Evolutionary conservation across 768 basidiomycete species (phyloP), one percentile per base, ranked within the genome.

Genomic region (Termitomyces sp.): DNA sequence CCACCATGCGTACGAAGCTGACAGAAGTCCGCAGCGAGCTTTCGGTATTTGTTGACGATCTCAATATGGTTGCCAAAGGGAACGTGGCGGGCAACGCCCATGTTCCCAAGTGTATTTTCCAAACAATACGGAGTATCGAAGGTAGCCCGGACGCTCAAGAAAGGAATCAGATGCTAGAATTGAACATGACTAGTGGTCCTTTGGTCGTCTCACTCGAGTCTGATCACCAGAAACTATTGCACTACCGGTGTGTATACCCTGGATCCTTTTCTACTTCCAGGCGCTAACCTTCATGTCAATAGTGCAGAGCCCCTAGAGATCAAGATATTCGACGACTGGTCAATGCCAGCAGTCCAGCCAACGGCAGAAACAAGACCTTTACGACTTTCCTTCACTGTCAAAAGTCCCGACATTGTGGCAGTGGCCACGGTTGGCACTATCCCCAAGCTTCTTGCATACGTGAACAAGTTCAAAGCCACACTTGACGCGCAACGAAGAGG

Each of bases 271-370:
- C 20, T 45, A 13, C 52, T 4, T 22, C 22, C 58, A 33, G 41
- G 51, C 24, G 32, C 59, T 22, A 46, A 57, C 22, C 53, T 24
- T 24, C 50, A 32, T 54, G 32, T 59, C 59, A 52, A 24, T 59
- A 92, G 91, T 24, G 87, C 90, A 30, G 88, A 93, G 65, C 93
- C 93, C 1, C 70, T 94, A 35, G 76, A 82, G 62, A 78, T 93
- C 48, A 81, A 81, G 54, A 84, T 93, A 52, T 83, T 76, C 62
- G 93, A 95, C 62, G 90, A 95, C 66, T 95, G 93, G 93, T 82
- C 86, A 4, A 71, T 71, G 45, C 74, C 78, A 44, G 74, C 76
- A 18, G 62, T 77, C 5, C 62, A 68, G 46, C 61, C 70, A n/a
- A 67, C 76, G 38, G 67, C 72, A 10, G 72, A 76, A 50, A 76